Percentiles rank a stretch among this genome's conserved stretches.
phyloP scores from a whole-genome alignment of 192 early-diverging fungal species.

The Entophlyctis luteolus region DNA sequence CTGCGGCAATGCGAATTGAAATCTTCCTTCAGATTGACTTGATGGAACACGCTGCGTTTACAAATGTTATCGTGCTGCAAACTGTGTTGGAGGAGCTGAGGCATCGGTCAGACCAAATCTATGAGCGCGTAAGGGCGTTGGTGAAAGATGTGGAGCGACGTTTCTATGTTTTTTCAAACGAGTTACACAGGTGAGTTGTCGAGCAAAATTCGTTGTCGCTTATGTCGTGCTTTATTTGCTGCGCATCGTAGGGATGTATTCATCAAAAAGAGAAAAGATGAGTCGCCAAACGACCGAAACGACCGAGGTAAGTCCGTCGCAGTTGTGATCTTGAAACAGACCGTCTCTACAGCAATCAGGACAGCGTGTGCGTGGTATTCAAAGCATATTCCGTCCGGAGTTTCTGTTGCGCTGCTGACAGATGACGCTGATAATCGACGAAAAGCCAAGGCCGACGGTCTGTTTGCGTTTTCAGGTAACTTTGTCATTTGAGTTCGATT shows the following conservation, averaged over 20 bases:
- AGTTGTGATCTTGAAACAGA: slow-evolving; percentile 10
- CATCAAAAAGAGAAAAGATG: slow-evolving; percentile 72
- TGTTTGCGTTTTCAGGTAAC: slow-evolving; percentile 66
- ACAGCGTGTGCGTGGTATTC: slow-evolving; percentile 79
- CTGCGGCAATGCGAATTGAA: neutral
- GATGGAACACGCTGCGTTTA: slow-evolving; percentile 81
- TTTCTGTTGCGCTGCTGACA: slow-evolving; percentile 66
- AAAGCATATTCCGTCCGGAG: slow-evolving; percentile 55
- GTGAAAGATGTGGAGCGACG: slow-evolving; percentile 66
- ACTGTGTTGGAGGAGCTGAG: slow-evolving; percentile 91
- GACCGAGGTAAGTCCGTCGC: slow-evolving; percentile 61
- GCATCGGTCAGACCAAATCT: slow-evolving; percentile 73
- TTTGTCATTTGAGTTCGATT: neutral
- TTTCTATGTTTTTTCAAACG: slow-evolving; percentile 95
- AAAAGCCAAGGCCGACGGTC: slow-evolving; percentile 59
- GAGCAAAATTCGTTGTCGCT: neutral
- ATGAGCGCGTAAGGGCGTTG: slow-evolving; percentile 73
- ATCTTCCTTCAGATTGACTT: slow-evolving; percentile 75
- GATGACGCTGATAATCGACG: slow-evolving; percentile 86
- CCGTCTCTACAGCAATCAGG: slow-evolving; percentile 67
- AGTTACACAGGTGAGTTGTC: slow-evolving; percentile 67
- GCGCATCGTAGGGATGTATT: slow-evolving; percentile 72
- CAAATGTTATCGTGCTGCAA: slow-evolving; percentile 87
- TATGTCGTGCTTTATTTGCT: neutral
- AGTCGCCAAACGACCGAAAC: slow-evolving; percentile 92